A percentile compares a stretch with the other conserved stretches of the same genome.
These are phyloP conservation scores for Extremus antarcticus DNA, from an alignment of 495 filamentous ascomycete species.

Conservation along the genomic window DNA sequence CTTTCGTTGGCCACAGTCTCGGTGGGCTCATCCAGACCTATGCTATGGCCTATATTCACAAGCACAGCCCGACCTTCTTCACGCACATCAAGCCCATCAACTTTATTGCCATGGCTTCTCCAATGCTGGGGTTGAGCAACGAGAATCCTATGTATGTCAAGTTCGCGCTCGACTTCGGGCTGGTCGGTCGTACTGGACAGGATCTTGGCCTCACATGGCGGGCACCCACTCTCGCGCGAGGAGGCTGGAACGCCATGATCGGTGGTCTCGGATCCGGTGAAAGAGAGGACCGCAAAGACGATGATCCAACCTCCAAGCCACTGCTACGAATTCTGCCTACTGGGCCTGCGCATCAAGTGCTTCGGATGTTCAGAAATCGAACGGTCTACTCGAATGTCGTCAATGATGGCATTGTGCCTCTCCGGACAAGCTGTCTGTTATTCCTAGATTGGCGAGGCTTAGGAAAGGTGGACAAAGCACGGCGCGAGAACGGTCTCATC, in stretches of 20 bases:
- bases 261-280: slow-evolving; percentile 59
- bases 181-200: slow-evolving; percentile 89
- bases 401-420: slow-evolving; percentile 93
- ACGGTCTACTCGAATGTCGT: slow-evolving; percentile 97
- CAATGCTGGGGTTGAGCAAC: slow-evolving; percentile 87
- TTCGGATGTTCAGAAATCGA: slow-evolving; percentile 79
- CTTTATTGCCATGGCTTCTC: slow-evolving; percentile 84
- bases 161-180: slow-evolving; percentile 89
- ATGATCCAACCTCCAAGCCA: slow-evolving; percentile 74
- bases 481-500: slow-evolving; percentile 81
- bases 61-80: slow-evolving; percentile 88
- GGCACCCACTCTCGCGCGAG: slow-evolving; percentile 68
- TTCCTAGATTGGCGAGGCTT: slow-evolving; percentile 96
- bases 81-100: slow-evolving; percentile 78
- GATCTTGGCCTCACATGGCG: slow-evolving; percentile 92
- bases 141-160: slow-evolving; percentile 96
- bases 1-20: slow-evolving; percentile 87
- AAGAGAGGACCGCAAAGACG: slow-evolving; percentile 47
- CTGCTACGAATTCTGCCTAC: slow-evolving; percentile 82
- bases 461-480: slow-evolving; percentile 84
- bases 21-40: slow-evolving; percentile 90
- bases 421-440: slow-evolving; percentile 89
- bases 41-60: slow-evolving; percentile 93
- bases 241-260: slow-evolving; percentile 79
- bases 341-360: slow-evolving; percentile 77